Evolutionary conservation across 1,139 yeast genomes (phyloP).

Genomic region (Pichia sp.): DNA sequence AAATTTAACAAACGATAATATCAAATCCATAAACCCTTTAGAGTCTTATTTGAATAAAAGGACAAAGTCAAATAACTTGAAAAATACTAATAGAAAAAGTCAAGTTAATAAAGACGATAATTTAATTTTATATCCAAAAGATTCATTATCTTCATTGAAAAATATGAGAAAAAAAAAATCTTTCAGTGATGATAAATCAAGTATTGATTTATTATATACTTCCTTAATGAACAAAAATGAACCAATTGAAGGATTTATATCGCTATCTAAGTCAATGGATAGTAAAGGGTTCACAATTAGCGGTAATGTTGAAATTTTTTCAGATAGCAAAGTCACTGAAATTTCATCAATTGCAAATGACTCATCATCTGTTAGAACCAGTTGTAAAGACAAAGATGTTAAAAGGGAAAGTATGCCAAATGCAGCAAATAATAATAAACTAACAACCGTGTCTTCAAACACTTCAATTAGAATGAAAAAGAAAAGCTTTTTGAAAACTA

Average conservation of each 20-base stretch:
- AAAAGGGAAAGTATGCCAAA: neutral
- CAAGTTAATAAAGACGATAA: slow-evolving; percentile 10
- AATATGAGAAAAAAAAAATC: slow-evolving; percentile 1
- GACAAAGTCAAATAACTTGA: neutral
- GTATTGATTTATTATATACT: slow-evolving; percentile 23
- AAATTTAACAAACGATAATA: slow-evolving; percentile 8
- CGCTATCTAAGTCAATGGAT: slow-evolving; percentile 13
- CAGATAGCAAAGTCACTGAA: slow-evolving; percentile 37
- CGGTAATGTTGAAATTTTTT: slow-evolving; percentile 44
- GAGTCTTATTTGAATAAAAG: slow-evolving; percentile 1
- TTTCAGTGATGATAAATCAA: slow-evolving; percentile 3
- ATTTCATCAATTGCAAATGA: slow-evolving; percentile 51
- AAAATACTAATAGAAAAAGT: neutral
- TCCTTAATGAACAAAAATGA: slow-evolving; percentile 22
- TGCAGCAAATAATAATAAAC: neutral
- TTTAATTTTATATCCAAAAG: slow-evolving; percentile 28
- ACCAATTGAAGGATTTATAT: slow-evolving; percentile 30
- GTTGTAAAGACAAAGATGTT: slow-evolving; percentile 35
- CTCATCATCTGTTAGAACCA: slow-evolving; percentile 47
- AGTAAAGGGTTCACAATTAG: slow-evolving; percentile 43
- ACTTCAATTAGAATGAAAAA: slow-evolving; percentile 4
- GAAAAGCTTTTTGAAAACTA: slow-evolving; percentile 11
- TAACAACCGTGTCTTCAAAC: neutral
- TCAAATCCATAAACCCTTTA: slow-evolving; percentile 4
- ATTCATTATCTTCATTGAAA: slow-evolving; percentile 26